A percentile compares a stretch with the other conserved stretches of the same genome.
phyloP scores from a whole-genome alignment of 2,329 filamentous ascomycete genomes.

The Fusarium sp. region DNA sequence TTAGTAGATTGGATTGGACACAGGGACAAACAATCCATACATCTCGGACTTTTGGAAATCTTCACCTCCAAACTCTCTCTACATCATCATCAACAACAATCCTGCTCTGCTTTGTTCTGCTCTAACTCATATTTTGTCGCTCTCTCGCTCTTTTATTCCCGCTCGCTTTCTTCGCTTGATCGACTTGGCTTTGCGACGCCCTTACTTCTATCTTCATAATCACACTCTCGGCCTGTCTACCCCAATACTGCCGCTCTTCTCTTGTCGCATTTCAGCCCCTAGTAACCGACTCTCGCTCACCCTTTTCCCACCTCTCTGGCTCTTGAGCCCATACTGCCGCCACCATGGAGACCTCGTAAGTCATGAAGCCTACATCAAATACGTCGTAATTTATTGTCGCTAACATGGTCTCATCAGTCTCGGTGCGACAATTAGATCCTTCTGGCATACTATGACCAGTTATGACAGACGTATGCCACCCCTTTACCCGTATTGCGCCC shows the following conservation, averaged over 20 bases:
- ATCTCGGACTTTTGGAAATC: slow-evolving; percentile 39
- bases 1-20: slow-evolving; percentile 34
- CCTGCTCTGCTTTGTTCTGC: slow-evolving; percentile 3
- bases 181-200: slow-evolving; percentile 12
- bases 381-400: slow-evolving; percentile 6
- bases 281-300: slow-evolving; percentile 34
- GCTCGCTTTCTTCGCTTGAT: slow-evolving; percentile 19
- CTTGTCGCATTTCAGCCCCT: slow-evolving; percentile 25
- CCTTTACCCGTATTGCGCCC: slow-evolving; percentile 8
- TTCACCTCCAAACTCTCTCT: slow-evolving; percentile 13
- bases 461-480: slow-evolving; percentile 72
- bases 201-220: slow-evolving; percentile 29
- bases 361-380: slow-evolving; percentile 9
- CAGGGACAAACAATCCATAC: neutral
- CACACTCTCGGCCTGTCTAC: slow-evolving; percentile 26
- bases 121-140: slow-evolving; percentile 6
- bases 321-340: slow-evolving; percentile 37
- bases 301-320: slow-evolving; percentile 36
- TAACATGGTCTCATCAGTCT: slow-evolving; percentile 61
- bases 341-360: slow-evolving; percentile 51
- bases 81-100: slow-evolving; percentile 26
- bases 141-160: slow-evolving; percentile 21
- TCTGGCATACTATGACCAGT: slow-evolving; percentile 93
- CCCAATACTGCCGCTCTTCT: slow-evolving; percentile 12
- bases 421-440: slow-evolving; percentile 81